Conservation (phyloP, 2,329 filamentous ascomycete genomes). For the Ramularia endophylla region DNA sequence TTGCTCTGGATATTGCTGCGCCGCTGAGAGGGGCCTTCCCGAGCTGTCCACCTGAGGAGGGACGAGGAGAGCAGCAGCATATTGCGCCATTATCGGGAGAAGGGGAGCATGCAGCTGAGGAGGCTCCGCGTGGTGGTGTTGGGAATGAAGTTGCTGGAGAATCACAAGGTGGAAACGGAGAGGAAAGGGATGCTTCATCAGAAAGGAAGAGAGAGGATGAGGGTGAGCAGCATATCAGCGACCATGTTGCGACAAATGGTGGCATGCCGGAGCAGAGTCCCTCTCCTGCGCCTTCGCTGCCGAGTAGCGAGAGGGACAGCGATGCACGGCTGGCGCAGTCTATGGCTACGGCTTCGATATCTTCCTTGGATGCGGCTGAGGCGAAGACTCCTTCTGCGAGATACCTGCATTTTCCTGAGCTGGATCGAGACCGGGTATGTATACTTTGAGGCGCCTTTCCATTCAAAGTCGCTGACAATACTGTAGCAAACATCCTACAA, state of each 20-base stretch:
- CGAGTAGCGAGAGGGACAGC: slow-evolving; percentile 17
- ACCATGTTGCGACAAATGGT: too few species aligned
- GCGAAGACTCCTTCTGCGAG: slow-evolving; percentile 13
- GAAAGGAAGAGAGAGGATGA: too few species aligned
- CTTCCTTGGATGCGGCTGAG: slow-evolving; percentile 13
- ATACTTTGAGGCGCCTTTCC: neutral
- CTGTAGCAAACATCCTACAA: slow-evolving; percentile 61
- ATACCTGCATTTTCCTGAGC: slow-evolving; percentile 25
- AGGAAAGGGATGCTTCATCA: too few species aligned
- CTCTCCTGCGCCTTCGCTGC: too few species aligned
- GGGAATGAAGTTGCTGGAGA: too few species aligned
- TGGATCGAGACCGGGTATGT: slow-evolving; percentile 21
- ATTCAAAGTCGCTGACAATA: slow-evolving; percentile 1
- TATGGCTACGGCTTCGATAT: slow-evolving; percentile 24
- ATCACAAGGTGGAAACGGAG: too few species aligned
- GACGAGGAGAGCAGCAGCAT: slow-evolving; percentile 13
- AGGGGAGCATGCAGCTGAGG: too few species aligned
- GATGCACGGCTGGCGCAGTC: slow-evolving; percentile 25
- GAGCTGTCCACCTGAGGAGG: slow-evolving; percentile 37
- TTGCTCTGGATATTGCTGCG: slow-evolving; percentile 3
- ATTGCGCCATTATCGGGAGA: slow-evolving; percentile 1
- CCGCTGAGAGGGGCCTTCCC: slow-evolving; percentile 21
- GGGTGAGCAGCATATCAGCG: too few species aligned
- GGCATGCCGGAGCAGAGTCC: too few species aligned
- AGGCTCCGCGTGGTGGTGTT: too few species aligned